Conservation (phyloP, 2,329 filamentous ascomycete species). For the Coniella lustricola region DNA sequence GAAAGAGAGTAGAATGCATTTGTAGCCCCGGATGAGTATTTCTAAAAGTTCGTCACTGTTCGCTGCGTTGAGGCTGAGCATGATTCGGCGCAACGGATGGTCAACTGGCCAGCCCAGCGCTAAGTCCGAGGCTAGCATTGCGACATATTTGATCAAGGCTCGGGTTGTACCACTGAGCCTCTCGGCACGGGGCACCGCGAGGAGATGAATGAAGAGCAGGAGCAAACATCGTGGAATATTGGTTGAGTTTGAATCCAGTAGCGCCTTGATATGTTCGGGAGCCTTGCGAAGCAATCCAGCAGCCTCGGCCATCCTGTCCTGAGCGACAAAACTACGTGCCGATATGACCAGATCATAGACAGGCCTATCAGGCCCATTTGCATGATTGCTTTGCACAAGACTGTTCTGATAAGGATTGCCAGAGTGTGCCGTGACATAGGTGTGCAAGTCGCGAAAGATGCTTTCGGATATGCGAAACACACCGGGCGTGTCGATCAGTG, state of each 20-base stretch:
- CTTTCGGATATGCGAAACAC: constrained; percentile 11
- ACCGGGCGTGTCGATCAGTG: constrained; percentile 6
- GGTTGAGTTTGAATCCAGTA: constrained; percentile 7
- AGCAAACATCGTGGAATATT: constrained; percentile 10
- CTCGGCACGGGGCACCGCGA: background rate
- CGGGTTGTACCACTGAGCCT: constrained; percentile 4
- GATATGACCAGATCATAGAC: constrained; percentile 10
- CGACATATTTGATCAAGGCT: constrained; percentile 10
- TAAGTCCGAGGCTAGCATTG: constrained; percentile 6
- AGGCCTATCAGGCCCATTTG: background rate
- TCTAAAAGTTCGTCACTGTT: constrained; percentile 8
- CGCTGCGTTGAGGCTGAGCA: constrained; percentile 7
- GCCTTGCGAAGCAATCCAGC: constrained; percentile 9
- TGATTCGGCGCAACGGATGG: constrained; percentile 11
- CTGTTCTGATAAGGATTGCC: background rate
- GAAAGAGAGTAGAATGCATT: constrained; percentile 8
- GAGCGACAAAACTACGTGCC: constrained; percentile 8
- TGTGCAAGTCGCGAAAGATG: constrained; percentile 12
- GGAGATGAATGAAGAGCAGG: constrained; percentile 12
- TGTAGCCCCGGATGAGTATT: constrained; percentile 9
- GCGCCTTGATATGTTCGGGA: constrained; percentile 1
- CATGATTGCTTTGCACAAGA: background rate
- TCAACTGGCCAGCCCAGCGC: constrained; percentile 6
- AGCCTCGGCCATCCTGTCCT: constrained; percentile 10
- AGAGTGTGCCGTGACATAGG: constrained; percentile 10